Conservation (phyloP, 2,329 filamentous ascomycete species). For the Diaporthe eres region DNA sequence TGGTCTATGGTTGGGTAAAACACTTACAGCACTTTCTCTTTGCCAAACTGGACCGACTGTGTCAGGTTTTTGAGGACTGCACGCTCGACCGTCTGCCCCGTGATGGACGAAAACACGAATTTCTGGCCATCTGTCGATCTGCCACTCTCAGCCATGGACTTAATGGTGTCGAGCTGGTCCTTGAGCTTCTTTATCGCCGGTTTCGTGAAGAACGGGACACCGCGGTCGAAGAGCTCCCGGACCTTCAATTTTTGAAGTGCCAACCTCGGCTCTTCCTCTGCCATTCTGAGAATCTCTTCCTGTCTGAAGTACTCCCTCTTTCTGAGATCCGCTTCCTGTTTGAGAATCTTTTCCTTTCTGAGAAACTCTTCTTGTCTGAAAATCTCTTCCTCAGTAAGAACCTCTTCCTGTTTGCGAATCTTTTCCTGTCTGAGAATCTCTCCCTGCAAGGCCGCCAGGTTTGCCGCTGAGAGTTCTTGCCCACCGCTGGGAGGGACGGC, state of each 20-base stretch:
- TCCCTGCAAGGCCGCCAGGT: neutral
- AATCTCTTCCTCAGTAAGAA: no score
- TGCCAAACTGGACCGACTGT: neutral
- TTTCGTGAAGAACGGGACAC: neutral
- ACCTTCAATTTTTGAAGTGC: neutral
- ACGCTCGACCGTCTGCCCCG: neutral
- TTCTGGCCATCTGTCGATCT: neutral
- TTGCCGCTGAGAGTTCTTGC: neutral
- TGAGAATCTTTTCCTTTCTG: no score
- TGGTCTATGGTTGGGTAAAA: no score
- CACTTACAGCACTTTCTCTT: neutral
- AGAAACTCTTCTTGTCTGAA: no score
- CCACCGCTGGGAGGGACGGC: neutral
- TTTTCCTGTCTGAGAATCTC: neutral
- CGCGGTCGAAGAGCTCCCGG: neutral
- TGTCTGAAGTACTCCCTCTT: no score
- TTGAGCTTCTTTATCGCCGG: neutral
- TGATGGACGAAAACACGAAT: neutral
- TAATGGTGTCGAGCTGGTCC: neutral
- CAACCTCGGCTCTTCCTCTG: neutral
- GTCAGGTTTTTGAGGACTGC: neutral
- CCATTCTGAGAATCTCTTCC: neutral
- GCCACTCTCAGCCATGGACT: neutral
- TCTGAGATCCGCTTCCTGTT: no score
- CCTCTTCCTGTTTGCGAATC: no score